Evolutionary conservation across 2,329 filamentous ascomycete genomes (phyloP), one percentile per base, ranked within the genome.

Genomic region (Colletotrichum plurivorum): DNA sequence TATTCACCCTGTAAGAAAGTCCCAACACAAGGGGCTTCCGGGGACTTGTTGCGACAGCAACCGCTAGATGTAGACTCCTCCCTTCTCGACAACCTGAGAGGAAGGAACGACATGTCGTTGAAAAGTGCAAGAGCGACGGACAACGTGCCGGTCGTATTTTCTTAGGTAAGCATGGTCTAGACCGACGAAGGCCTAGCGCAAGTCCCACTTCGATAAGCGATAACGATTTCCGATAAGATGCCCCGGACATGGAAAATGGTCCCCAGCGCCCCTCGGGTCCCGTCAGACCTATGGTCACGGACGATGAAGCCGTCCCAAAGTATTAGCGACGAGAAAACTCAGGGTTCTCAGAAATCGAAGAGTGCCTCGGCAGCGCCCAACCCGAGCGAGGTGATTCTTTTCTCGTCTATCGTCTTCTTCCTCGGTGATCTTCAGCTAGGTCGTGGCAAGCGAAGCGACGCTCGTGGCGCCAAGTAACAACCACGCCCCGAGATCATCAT

Each of bases 41-140:
- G 55, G 46, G 18, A 41, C 54, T 43, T 27, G 55, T 31, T 43
- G 46, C 59, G 36, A 22, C 20, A 16, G 16, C 51, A 52, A 41
- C 48, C 31, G 31, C 31, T 36, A 36, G 8, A 36, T 36, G 31
- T 36, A 10, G 10, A 10, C 31, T 36, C 31, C 31, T 36, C 10
- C 31, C 31, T 36, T 36, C 31, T 20, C 16, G 9, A 41, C 31
- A 25, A 46, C n/a, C 10, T 22, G n/a, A 18, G 5, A 31, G 36
- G 45, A 63, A 57, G 41, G 63, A 69, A 54, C 25, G 67, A 68
- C 51, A 49, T 63, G 67, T 63, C 63, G 67, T 70, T 53, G 57
- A 57, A 53, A 56, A 52, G 27, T 45, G 63, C 36, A 67, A 27
- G 52, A 27, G 46, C 39, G 27, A 5, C 41, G 39, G 25, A 25